Base-by-base conservation (phyloP, 148 eudicot genomes). In the Fagopyrum homotropicum region DNA sequence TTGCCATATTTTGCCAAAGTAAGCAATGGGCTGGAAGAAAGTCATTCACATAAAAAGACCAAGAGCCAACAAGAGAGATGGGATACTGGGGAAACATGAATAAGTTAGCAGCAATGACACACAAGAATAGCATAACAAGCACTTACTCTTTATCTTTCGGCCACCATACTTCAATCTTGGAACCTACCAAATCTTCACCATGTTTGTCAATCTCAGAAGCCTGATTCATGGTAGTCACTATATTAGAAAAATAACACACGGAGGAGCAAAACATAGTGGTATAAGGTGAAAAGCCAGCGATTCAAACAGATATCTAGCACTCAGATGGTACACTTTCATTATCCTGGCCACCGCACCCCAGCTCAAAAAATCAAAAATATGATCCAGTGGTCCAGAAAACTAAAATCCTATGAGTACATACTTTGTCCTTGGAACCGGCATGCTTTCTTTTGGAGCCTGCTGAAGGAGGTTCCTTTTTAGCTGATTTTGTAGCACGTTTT, bases 381-480 rank as follows among this genome's bases (percentile, higher is more conserved):
- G 35, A 72, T 45, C 3, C 26, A 47, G 2, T 8, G n/a, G 3
- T 45, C 8, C 16, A 46, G 30, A 8, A 71, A 72, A 60, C 6
- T 4, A 2, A 22, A 69, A 76, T 12, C 10, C 69, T 14, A 55
- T 0, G 14, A 9, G 46, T 17, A 78, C 84, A 63, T 84, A 94
- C 97, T 35, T 84, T 84, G 19, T 78, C 89, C 63, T 79, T 77
- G 30, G 69, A 76, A 19, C 87, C 75, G 43, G 85, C 73, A 12
- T 81, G 88, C 80, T 92, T 92, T 79, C 91, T 80, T 86, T 95
- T 95, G 70, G 94, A 81, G 79, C 77, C 82, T 14, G 75, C 76
- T 77, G 77, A 84, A 15, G 85, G 72, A 17, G 84, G 74, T 76
- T 89, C 88, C 73, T 75, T 85, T 85, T 89, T 89, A 55, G 69